These are phyloP conservation scores for Podospora appendiculata DNA, from an alignment of 495 filamentous ascomycete species.

Conservation along the genomic window DNA sequence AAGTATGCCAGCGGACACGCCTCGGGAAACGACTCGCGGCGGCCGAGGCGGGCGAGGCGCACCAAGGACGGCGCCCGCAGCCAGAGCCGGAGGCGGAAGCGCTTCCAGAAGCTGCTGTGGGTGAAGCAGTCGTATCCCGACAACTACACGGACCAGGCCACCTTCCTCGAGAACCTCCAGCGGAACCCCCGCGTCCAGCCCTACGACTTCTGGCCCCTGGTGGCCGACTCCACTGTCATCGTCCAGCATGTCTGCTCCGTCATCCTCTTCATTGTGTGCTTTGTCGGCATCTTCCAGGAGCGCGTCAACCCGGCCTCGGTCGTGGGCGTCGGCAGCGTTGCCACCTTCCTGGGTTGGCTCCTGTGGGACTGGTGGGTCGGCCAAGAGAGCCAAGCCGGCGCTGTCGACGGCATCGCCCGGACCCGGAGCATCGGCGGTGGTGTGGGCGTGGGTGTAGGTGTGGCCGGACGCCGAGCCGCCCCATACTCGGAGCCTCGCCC, in stretches of 20 bases:
- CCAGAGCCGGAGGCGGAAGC: slow-evolving; percentile 50
- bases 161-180: slow-evolving; percentile 92
- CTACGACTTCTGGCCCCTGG: slow-evolving; percentile 96
- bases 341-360: slow-evolving; percentile 81
- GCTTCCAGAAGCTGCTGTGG: slow-evolving; percentile 96
- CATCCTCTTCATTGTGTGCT: slow-evolving; percentile 88
- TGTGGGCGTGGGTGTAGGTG: background rate
- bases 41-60: slow-evolving; percentile 20
- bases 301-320: slow-evolving; percentile 79
- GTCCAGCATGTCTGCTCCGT: slow-evolving; percentile 95
- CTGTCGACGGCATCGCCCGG: slow-evolving; percentile 25
- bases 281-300: slow-evolving; percentile 81
- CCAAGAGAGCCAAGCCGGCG: slow-evolving; percentile 37
- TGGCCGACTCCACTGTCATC: slow-evolving; percentile 92
- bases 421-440: slow-evolving; percentile 3
- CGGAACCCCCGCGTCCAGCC: slow-evolving; percentile 89
- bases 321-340: slow-evolving; percentile 72
- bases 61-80: slow-evolving; percentile 28
- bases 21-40: slow-evolving; percentile 16
- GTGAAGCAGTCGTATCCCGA: slow-evolving; percentile 96
- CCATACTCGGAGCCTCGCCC: slow-evolving; percentile 8
- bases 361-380: slow-evolving; percentile 86
- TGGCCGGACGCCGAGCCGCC: background rate
- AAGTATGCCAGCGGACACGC: slow-evolving; percentile 13
- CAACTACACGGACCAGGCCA: slow-evolving; percentile 95